These are phyloP conservation scores for Saturnispora hagleri DNA, from an alignment of 805 yeast species.

Conservation along the genomic window DNA sequence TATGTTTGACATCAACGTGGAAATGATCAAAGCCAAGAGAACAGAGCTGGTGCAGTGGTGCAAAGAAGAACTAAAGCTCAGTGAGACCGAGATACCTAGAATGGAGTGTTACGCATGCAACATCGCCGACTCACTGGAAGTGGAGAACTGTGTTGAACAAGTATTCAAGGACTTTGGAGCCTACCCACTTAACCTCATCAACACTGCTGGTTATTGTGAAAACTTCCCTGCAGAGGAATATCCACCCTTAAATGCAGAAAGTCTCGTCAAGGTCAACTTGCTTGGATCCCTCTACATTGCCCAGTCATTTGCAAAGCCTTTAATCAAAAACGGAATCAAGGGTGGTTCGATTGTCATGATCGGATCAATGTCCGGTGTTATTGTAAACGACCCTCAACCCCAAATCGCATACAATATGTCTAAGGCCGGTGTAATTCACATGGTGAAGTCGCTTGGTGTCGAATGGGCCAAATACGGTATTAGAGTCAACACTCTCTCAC, in stretches of 20 bases:
- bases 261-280: slow-evolving; percentile 59
- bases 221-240: slow-evolving; percentile 71
- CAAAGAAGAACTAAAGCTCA: slow-evolving; percentile 21
- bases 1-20: slow-evolving; percentile 56
- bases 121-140: slow-evolving; percentile 54
- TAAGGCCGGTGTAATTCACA: slow-evolving; percentile 79
- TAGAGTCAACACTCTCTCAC: slow-evolving; percentile 70
- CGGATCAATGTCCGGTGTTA: slow-evolving; percentile 75
- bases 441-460: slow-evolving; percentile 65
- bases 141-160: slow-evolving; percentile 48
- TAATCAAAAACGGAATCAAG: slow-evolving; percentile 43
- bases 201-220: slow-evolving; percentile 82
- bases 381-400: slow-evolving; percentile 73
- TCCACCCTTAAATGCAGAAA: slow-evolving; percentile 62
- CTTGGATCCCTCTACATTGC: slow-evolving; percentile 68
- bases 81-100: slow-evolving; percentile 25
- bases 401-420: slow-evolving; percentile 78
- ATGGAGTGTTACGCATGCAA: slow-evolving; percentile 65
- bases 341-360: slow-evolving; percentile 58
- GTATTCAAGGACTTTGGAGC: slow-evolving; percentile 47
- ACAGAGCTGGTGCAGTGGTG: slow-evolving; percentile 30
- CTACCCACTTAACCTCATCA: slow-evolving; percentile 56
- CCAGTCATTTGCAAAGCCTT: slow-evolving; percentile 63
- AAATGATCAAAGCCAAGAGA: slow-evolving; percentile 43
- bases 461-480: slow-evolving; percentile 76